Base-by-base conservation (phyloP, 2,329 filamentous ascomycete species). In the Cladosporium colombiae region DNA sequence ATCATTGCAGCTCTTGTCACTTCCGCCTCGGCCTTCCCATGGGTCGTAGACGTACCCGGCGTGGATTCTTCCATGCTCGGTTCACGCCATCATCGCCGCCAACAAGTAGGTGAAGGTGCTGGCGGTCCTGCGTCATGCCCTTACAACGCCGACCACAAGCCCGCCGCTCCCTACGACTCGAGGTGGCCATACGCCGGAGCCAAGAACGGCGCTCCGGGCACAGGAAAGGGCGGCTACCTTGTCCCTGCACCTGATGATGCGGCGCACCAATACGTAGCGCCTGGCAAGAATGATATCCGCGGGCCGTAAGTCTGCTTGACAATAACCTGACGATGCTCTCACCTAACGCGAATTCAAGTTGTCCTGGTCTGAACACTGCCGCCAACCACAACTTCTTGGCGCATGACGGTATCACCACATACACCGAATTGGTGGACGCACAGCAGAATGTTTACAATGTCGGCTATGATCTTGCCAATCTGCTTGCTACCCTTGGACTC, bases 381-480 rank as follows among this genome's bases (percentile, higher is more conserved):
- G 80, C 80, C 11, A 82, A 82, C 65, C 78, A 80, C 69, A 74
- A 76, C 70, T 81, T 81, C 73, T 71, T 81, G 7, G 74, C 79
- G 29, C 77, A 76, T 53, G 79, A 81, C 61, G 80, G 80, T 37
- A 76, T 82, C 52, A 75, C 74, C 14, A 81, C 74, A 31, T 80
- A 77, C 73, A 75, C 73, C 52, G 79, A 82, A 69, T 75, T 81
- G n/a, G 78, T 82, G 56, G 78, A 80, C 67, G 79, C 79, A 35
- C 78, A 81, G 56, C 79, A 81, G 69, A 81, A 82, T 58, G 65
- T 81, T 29, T 82, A 81, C 73, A 81, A 81, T 44, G 76, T 81
- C 25, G 78, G 74, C 57, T 81, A 78, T 60, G 79, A 81, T 66
- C 73, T 81, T 27, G 76, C 80, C 10, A 72, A 74, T 31, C 69